These are phyloP conservation scores for Colletotrichum siamense DNA, from an alignment of 2,329 filamentous ascomycete genomes.

Conservation along the genomic window DNA sequence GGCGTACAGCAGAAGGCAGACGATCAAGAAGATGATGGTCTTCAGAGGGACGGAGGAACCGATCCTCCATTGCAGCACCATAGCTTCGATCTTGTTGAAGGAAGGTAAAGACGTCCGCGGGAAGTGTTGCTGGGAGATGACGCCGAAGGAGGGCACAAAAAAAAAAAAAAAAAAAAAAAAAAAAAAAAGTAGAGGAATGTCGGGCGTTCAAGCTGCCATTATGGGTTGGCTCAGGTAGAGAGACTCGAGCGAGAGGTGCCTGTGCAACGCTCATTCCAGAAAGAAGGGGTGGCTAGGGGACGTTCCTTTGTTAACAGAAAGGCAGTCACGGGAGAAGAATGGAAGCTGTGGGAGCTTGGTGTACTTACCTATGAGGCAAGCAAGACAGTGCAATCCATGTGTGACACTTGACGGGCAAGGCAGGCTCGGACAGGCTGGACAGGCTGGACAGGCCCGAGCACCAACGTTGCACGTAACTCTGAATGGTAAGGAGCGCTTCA, in stretches of 20 bases:
- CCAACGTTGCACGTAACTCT: background rate
- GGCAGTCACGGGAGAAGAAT: background rate
- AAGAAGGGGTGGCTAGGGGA: background rate
- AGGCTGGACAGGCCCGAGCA: background rate
- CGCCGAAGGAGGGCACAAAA: background rate
- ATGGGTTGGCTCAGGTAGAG: background rate
- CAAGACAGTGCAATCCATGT: background rate
- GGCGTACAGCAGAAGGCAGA: constrained; percentile 5
- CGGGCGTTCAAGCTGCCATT: background rate
- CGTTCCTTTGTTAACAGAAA: background rate
- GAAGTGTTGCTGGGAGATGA: background rate
- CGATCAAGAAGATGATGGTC: background rate
- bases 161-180: too few species aligned
- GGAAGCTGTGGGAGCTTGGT: background rate
- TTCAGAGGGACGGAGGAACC: constrained; percentile 4
- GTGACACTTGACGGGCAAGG: background rate
- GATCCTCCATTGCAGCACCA: constrained; percentile 13
- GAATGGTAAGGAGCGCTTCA: background rate
- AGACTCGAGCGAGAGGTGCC: background rate
- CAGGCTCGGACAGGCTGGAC: background rate
- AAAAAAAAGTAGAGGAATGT: background rate
- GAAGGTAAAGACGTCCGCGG: background rate
- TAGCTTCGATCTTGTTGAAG: background rate
- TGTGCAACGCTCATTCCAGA: background rate
- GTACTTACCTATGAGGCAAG: background rate